phyloP scores from a whole-genome alignment of 1,284 basidiomycete genomes.

The Malassezia sympodialis region DNA sequence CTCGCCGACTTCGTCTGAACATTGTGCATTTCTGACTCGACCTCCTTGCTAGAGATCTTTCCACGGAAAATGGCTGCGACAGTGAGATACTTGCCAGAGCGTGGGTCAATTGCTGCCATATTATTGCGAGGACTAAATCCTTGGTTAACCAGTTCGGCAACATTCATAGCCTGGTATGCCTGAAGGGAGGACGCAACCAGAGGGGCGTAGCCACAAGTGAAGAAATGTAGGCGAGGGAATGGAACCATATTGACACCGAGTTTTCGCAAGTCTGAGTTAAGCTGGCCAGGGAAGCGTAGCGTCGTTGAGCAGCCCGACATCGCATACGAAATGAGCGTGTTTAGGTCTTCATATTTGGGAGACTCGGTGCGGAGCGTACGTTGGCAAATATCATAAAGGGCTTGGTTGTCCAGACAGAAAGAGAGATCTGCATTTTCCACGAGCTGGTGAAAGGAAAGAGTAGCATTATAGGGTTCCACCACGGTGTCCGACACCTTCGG shows the following conservation, averaged over 20 bases:
- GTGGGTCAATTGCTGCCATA: constrained; percentile 70
- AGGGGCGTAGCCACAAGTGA: constrained; percentile 48
- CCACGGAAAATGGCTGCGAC: constrained; percentile 47
- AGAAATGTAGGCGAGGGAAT: constrained; percentile 49
- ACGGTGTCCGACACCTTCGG: constrained; percentile 93
- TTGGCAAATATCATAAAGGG: constrained; percentile 74
- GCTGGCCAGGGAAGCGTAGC: constrained; percentile 82
- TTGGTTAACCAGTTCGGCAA: constrained; percentile 39
- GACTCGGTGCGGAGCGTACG: constrained; percentile 63
- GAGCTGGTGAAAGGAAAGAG: constrained; percentile 80
- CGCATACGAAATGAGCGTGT: constrained; percentile 63
- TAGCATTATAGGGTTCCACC: constrained; percentile 87
- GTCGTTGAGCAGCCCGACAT: constrained; percentile 85
- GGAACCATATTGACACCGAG: constrained; percentile 72
- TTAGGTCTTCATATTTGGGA: constrained; percentile 39
- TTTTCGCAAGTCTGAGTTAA: constrained; percentile 88
- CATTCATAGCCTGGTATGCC: constrained; percentile 53
- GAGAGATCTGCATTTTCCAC: constrained; percentile 79
- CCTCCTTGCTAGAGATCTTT: constrained; percentile 50
- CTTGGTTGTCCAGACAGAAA: constrained; percentile 87
- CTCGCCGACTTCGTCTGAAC: constrained; percentile 43
- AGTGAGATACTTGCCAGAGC: constrained; percentile 53
- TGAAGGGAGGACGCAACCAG: constrained; percentile 46
- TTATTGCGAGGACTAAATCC: constrained; percentile 47
- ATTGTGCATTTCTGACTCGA: constrained; percentile 46